A percentile compares a stretch with the other conserved stretches of the same genome.
phyloP scores from a whole-genome alignment of 305 asterid species.

The Solanum hybrid region DNA sequence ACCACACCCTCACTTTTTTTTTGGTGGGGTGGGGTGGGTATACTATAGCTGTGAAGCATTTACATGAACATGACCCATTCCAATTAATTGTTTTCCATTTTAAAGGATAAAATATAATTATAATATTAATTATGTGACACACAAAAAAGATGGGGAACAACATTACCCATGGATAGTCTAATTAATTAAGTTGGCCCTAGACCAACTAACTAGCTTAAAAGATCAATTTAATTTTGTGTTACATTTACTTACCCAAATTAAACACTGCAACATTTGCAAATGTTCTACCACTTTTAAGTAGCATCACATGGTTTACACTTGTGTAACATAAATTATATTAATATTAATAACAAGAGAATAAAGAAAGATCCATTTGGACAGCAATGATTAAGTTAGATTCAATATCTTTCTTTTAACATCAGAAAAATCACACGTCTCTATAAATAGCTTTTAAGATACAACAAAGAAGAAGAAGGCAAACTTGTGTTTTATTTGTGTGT shows the following conservation, averaged over 20 bases:
- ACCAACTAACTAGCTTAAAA: background rate
- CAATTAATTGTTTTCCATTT: background rate
- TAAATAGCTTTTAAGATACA: background rate
- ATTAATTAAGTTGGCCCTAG: background rate
- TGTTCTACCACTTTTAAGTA: background rate
- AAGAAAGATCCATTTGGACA: background rate
- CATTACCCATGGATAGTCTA: background rate
- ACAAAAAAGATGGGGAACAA: background rate
- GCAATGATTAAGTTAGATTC: background rate
- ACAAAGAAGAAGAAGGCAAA: background rate
- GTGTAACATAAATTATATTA: constrained; percentile 10
- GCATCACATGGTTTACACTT: constrained; percentile 11
- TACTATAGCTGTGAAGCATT: background rate
- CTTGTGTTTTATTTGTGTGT: background rate
- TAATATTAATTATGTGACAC: background rate
- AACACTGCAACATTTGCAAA: background rate
- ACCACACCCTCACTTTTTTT: background rate
- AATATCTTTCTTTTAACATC: background rate
- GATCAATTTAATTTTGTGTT: background rate
- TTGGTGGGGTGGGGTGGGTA: background rate
- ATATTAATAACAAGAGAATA: background rate
- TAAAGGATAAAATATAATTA: background rate
- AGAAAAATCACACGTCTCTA: background rate
- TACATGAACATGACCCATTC: background rate
- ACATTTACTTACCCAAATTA: background rate